Evolutionary conservation across 768 basidiomycete species (phyloP).

Genomic region (Naganishia friedmannii): DNA sequence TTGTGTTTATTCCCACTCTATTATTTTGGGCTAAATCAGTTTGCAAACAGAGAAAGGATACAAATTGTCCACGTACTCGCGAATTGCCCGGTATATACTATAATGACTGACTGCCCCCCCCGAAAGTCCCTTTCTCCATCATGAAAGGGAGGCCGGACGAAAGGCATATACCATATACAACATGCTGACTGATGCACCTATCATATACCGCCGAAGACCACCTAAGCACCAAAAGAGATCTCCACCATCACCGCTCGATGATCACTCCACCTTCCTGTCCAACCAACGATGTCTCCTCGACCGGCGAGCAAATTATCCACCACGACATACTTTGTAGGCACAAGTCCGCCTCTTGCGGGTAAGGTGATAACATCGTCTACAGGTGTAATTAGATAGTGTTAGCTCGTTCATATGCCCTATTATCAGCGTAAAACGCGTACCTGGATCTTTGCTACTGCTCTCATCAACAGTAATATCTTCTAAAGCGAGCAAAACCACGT

Average conservation of each 20-base stretch:
- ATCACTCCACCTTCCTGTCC: constrained; percentile 31
- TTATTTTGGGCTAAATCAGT: background rate
- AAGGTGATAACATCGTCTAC: background rate
- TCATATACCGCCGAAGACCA: background rate
- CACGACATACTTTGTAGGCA: constrained; percentile 22
- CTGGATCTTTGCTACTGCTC: background rate
- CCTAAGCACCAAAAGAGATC: background rate
- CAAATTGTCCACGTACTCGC: too few species aligned
- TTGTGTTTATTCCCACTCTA: background rate
- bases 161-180: background rate
- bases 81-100: too few species aligned
- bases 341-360: background rate
- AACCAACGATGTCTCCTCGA: constrained; percentile 23
- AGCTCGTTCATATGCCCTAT: background rate
- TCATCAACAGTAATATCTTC: background rate
- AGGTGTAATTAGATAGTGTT: background rate
- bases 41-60: background rate
- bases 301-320: constrained; percentile 28
- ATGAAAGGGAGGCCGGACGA: background rate
- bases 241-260: constrained; percentile 31
- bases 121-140: too few species aligned
- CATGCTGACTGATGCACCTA: background rate
- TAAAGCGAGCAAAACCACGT: constrained; percentile 22
- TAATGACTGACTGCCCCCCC: too few species aligned
- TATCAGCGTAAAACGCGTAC: background rate